Evolutionary conservation across 2,329 filamentous ascomycete genomes (phyloP), one percentile per base, ranked within the genome.

Genomic region (Xylaria sp.): DNA sequence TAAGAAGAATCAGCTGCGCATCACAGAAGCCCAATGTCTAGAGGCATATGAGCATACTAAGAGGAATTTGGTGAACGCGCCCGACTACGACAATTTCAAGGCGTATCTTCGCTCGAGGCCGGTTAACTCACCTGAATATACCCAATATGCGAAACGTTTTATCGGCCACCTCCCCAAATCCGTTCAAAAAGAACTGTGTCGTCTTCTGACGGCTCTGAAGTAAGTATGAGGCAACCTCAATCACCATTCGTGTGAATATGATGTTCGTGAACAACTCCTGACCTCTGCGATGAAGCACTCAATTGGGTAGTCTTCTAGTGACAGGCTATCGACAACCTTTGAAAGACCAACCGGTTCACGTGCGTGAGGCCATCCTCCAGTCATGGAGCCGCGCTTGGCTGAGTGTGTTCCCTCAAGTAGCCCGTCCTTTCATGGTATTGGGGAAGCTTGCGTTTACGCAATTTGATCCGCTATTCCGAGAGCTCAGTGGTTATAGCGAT

Each of bases 241-340:
- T 33, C 21, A 54, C 15, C 33, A 15, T 50, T 11, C 17, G 25
- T 21, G 28, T n/a, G 15, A 28, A 9, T 6, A n/a, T 12, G 9
- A 52, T 45, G 52, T 14, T 9, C 14, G 14, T 31, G 25, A 42
- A 25, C 37, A 49, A 40, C 60, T 60, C 46, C 61, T 70, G 55
- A 70, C 53, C 19, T 35, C 31, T 60, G 19, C 23, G 59, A 42
- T 47, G 17, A 73, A 91, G 87, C 63, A 88, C 87, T 21, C 83
- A 85, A 35, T 74, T 83, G 3, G 89, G 89, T 25, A 86, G 87
- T 25, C 76, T 90, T 17, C 73, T 90, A 5, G 78, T 92, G 49
- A 92, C 90, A 0, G 89, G 90, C n/a, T 85, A 87, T 72, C 80
- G 84, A 66, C 85, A 82, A 0, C 86, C 89, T 1, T 75, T 92